Evolutionary conservation across 805 yeast species (phyloP), one percentile per base, ranked within the genome.

Genomic region (Wickerhamomyces kurtzmanii): DNA sequence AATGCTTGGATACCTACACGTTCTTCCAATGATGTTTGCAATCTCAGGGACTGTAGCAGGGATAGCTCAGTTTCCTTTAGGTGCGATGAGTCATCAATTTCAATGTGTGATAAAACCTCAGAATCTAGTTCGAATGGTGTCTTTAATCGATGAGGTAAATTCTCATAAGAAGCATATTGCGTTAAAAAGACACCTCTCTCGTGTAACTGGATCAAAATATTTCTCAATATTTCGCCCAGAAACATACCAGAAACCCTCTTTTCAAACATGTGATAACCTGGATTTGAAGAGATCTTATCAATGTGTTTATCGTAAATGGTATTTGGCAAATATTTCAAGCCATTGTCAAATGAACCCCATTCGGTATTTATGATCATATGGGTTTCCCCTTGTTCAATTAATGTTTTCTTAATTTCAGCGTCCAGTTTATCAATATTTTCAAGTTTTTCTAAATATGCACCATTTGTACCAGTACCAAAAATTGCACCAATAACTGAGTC

Each of bases 381-480:
- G 3, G 65, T 61, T 29, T 67, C 63, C 20, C 73, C 76, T 28
- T 57, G 49, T 2, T 51, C 42, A 13, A 49, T 28, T 42, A 68
- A 54, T 13, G 49, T 50, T 15, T 46, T 54, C 25, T 54, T 53
- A 10, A 54, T 31, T 19, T 59, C 55, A 3, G 68, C 63, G n/a
- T 74, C 71, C 36, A 87, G 62, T 56, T 91, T 89, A 31, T 69
- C 70, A 41, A 91, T 82, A 31, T 76, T 69, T 23, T 71, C 75
- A 29, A 86, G 52, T 31, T 71, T 66, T 55, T 89, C 98, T 49
- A 72, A 65, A 56, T 91, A 89, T 11, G 96, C 95, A 36, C 96
- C 96, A 54, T 89, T 89, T 17, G 97, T 89, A 49, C 98, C 98
- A 3, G 98, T 91, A 40, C 98, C 98, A 47, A 87, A 84, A 38